Percentiles rank a stretch among this genome's conserved stretches.
Conservation (phyloP, 129 eudicot genomes). For the Solidago caesia region DNA sequence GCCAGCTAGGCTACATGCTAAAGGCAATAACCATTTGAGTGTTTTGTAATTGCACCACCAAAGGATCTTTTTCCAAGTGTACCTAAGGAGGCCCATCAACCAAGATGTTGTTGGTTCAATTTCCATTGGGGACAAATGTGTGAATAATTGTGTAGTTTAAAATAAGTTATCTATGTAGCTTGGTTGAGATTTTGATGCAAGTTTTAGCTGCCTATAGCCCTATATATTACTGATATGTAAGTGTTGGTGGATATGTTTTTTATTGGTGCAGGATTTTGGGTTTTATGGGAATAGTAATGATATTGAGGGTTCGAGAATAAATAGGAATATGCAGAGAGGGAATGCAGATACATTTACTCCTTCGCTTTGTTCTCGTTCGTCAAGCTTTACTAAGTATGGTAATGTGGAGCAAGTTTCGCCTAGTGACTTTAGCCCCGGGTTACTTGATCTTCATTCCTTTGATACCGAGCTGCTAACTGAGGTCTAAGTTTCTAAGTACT, state of each 20-base stretch:
- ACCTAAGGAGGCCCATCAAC: too few relatives aligned
- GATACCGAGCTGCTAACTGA: slow-evolving; percentile 86
- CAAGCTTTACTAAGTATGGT: slow-evolving; percentile 50
- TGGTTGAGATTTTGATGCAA: slow-evolving; percentile 3
- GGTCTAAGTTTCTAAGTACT: slow-evolving; percentile 22
- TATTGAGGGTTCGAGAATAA: slow-evolving; percentile 36
- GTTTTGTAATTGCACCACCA: too few relatives aligned
- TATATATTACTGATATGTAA: background rate
- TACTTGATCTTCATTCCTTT: slow-evolving; percentile 78
- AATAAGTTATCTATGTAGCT: too few relatives aligned
- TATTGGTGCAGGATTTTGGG: slow-evolving; percentile 48
- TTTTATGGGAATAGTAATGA: slow-evolving; percentile 40
- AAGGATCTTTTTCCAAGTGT: too few relatives aligned
- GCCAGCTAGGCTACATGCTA: too few relatives aligned
- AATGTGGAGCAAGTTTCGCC: slow-evolving; percentile 50
- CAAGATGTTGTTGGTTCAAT: too few relatives aligned
- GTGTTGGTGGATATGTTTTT: slow-evolving; percentile 11
- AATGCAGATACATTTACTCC: slow-evolving; percentile 47
- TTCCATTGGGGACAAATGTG: too few relatives aligned
- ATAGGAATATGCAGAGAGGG: slow-evolving; percentile 47
- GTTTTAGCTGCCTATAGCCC: slow-evolving; percentile 3
- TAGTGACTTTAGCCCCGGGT: slow-evolving; percentile 72
- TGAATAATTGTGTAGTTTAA: too few relatives aligned
- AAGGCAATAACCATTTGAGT: too few relatives aligned
- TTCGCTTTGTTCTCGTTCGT: slow-evolving; percentile 32